Evolutionary conservation across 345 rosid species (phyloP).

Genomic region (Cardamine chenopodiifolia): DNA sequence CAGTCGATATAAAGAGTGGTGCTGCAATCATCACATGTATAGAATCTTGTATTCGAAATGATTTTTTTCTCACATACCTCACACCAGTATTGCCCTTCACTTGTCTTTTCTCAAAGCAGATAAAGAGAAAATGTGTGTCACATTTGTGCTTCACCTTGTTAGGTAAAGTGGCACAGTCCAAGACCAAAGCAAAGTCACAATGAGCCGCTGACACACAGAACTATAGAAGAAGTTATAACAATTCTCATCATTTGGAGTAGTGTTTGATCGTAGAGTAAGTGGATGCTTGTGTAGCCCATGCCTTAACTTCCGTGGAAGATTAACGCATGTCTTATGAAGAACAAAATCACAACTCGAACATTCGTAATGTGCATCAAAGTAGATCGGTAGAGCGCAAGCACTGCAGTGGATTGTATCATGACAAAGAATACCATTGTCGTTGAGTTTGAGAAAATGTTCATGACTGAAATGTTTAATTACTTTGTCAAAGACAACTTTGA

Average conservation of each 20-base stretch:
- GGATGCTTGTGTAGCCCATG: not conserved
- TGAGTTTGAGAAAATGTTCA: not conserved
- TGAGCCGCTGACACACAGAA: not conserved
- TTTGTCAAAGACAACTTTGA: not conserved
- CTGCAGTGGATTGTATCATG: not conserved
- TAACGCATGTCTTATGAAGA: not conserved
- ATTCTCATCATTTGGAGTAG: not conserved
- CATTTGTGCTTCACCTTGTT: not conserved
- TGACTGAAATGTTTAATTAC: not conserved
- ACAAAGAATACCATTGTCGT: not conserved
- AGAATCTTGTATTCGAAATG: not conserved
- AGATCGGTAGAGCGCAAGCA: not conserved
- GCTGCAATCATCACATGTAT: not conserved
- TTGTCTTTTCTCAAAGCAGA: not conserved
- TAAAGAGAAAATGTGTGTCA: not conserved
- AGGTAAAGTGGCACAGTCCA: slow-evolving; percentile 20
- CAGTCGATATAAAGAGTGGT: not conserved
- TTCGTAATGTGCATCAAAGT: not conserved
- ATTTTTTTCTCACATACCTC: not conserved
- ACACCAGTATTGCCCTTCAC: not conserved
- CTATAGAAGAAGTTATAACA: not conserved
- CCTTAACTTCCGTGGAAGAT: not conserved
- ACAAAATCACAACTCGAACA: not conserved
- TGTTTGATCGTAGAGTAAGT: not conserved
- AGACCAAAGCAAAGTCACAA: slow-evolving; percentile 3